Conservation (phyloP, 192 early-diverging fungal genomes). For the Mortierella claussenii region DNA sequence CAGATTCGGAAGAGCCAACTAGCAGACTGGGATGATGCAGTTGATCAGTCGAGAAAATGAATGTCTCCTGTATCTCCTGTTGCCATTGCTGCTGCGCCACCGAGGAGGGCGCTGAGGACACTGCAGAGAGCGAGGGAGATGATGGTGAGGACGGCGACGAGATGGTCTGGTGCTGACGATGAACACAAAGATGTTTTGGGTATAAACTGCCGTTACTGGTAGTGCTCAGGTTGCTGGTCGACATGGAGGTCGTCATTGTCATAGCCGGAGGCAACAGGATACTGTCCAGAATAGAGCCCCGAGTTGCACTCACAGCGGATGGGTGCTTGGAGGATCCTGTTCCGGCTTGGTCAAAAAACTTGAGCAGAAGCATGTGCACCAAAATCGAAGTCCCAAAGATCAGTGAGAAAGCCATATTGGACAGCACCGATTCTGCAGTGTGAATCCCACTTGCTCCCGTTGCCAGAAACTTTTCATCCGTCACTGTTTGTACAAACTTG, state of each 20-base stretch:
- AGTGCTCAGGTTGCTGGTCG: constrained; percentile 28
- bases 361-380: constrained; percentile 35
- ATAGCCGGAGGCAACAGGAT: constrained; percentile 24
- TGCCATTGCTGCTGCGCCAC: constrained; percentile 13
- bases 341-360: constrained; percentile 31
- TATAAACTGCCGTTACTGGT: constrained; percentile 14
- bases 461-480: constrained; percentile 39
- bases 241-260: constrained; percentile 22
- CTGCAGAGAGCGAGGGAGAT: constrained; percentile 37
- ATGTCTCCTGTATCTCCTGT: constrained; percentile 32
- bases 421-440: constrained; percentile 40
- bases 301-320: neutral
- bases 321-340: constrained; percentile 4
- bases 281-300: constrained; percentile 29
- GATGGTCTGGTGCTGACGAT: constrained; percentile 8
- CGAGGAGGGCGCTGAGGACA: constrained; percentile 9
- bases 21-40: constrained; percentile 44
- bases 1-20: constrained; percentile 29
- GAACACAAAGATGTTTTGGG: constrained; percentile 13
- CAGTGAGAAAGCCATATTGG: constrained; percentile 31
- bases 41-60: constrained; percentile 44
- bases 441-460: constrained; percentile 29
- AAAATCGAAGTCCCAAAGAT: constrained; percentile 35
- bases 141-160: constrained; percentile 45
- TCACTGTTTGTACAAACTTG: constrained; percentile 57